Evolutionary conservation across 2,329 filamentous ascomycete species (phyloP).

Genomic region (Rhinocladiella similis): DNA sequence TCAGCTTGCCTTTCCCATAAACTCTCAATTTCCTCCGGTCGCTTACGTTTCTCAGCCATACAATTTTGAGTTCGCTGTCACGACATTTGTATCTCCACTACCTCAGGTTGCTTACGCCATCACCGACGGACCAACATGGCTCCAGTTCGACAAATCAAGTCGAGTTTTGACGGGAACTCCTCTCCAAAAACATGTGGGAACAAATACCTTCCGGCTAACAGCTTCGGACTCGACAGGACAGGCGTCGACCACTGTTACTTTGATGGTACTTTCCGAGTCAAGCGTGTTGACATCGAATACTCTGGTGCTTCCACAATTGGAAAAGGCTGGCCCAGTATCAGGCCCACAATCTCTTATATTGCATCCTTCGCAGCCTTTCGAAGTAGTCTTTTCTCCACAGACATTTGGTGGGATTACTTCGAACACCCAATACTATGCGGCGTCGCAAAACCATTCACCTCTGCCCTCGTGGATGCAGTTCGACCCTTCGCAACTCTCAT

Average conservation of each 20-base stretch:
- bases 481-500: constrained; percentile 61
- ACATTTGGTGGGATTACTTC: constrained; percentile 63
- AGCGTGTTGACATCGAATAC: constrained; percentile 38
- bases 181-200: constrained; percentile 55
- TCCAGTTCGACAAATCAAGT: constrained; percentile 65
- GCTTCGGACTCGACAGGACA: constrained; percentile 68
- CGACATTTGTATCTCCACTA: constrained; percentile 68
- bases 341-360: constrained; percentile 41
- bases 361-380: constrained; percentile 53
- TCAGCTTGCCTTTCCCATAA: constrained; percentile 67
- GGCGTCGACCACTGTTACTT: constrained; percentile 63
- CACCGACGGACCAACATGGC: constrained; percentile 67
- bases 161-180: constrained; percentile 73
- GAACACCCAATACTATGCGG: constrained; percentile 71
- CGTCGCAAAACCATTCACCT: constrained; percentile 74
- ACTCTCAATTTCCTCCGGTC: constrained; percentile 79
- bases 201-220: constrained; percentile 63
- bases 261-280: constrained; percentile 63
- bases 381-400: constrained; percentile 67
- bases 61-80: constrained; percentile 44
- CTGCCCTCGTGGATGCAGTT: constrained; percentile 85
- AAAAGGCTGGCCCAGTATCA: constrained; percentile 38
- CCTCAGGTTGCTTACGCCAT: constrained; percentile 66
- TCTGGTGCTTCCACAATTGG: constrained; percentile 39
- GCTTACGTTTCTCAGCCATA: constrained; percentile 64